Conservation (phyloP, 108 stramenopile species). For the Cyclostephanos invisitatus region DNA sequence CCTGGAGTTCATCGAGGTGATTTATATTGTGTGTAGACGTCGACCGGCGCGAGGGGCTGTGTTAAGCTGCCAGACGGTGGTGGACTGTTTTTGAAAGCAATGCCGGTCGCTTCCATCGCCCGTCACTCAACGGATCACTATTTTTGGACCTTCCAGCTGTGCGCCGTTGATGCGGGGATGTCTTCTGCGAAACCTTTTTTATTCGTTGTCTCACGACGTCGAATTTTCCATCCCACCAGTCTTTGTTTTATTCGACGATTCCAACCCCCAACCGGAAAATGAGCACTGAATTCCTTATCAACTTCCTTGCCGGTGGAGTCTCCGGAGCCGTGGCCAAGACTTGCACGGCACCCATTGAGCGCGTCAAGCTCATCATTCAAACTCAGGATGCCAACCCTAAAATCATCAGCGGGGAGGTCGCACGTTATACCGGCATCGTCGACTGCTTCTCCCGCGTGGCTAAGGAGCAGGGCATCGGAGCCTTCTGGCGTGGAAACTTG, state of each 20-base stretch:
- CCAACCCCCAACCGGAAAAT: neutral
- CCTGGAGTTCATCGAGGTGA: neutral
- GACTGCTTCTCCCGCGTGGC: constrained; percentile 97
- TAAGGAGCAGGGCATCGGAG: constrained; percentile 87
- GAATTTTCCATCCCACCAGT: neutral
- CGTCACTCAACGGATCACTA: too few relatives aligned
- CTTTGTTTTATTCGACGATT: constrained; percentile 3
- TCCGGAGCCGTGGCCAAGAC: constrained; percentile 97
- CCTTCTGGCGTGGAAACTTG: constrained; percentile 98
- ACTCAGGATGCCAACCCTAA: constrained; percentile 97
- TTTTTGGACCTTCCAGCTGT: too few relatives aligned
- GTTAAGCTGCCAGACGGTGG: neutral
- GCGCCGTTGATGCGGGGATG: neutral
- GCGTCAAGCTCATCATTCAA: constrained; percentile 98
- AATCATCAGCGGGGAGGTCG: constrained; percentile 93
- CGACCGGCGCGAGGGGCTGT: neutral
- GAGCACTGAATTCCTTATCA: constrained; percentile 80
- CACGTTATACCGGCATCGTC: constrained; percentile 95
- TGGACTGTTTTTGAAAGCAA: neutral
- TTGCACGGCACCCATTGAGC: constrained; percentile 97
- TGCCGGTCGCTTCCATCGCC: too few relatives aligned
- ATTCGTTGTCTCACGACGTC: neutral
- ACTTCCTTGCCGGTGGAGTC: constrained; percentile 92
- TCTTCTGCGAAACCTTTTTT: neutral
- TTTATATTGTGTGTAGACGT: neutral